Percentiles rank a stretch among this genome's conserved stretches.
phyloP scores from a whole-genome alignment of 768 basidiomycete species.

The Trametes punicea region DNA sequence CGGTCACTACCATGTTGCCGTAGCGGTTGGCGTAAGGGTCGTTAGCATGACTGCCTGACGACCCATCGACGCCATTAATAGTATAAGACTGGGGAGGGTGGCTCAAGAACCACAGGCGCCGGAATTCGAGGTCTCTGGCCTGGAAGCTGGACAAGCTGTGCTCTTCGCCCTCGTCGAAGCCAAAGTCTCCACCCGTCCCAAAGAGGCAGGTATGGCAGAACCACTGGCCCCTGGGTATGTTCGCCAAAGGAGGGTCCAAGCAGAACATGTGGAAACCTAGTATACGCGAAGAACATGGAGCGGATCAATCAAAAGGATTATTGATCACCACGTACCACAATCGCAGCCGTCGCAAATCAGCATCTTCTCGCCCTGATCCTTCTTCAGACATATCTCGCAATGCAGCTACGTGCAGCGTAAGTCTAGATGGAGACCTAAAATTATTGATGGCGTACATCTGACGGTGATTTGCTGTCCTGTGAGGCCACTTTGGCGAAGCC shows the following conservation, averaged over 20 bases:
- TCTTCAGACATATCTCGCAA: constrained; percentile 92
- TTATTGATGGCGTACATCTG: constrained; percentile 15
- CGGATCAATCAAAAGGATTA: not conserved
- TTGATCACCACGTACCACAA: constrained; percentile 47
- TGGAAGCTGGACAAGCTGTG: constrained; percentile 91
- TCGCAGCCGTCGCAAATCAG: constrained; percentile 88
- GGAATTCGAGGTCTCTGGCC: constrained; percentile 85
- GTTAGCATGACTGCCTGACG: constrained; percentile 2
- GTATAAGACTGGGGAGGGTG: constrained; percentile 55
- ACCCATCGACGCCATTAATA: constrained; percentile 10
- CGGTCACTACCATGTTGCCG: constrained; percentile 66
- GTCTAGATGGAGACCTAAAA: not conserved
- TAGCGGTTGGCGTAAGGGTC: constrained; percentile 54
- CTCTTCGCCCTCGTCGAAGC: constrained; percentile 97
- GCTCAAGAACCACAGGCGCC: constrained; percentile 80
- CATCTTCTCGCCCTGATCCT: constrained; percentile 88
- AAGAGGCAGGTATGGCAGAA: constrained; percentile 91
- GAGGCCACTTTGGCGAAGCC: not conserved
- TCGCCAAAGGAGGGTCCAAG: constrained; percentile 82
- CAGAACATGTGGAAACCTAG: constrained; percentile 96
- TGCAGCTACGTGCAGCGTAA: constrained; percentile 48
- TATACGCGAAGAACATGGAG: not conserved
- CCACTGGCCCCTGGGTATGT: constrained; percentile 93
- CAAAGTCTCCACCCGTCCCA: constrained; percentile 92
- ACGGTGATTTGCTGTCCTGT: constrained; percentile 2